Evolutionary conservation across 495 filamentous ascomycete genomes (phyloP), one percentile per base, ranked within the genome.

Genomic region (Penicillium macrosclerotiorum): DNA sequence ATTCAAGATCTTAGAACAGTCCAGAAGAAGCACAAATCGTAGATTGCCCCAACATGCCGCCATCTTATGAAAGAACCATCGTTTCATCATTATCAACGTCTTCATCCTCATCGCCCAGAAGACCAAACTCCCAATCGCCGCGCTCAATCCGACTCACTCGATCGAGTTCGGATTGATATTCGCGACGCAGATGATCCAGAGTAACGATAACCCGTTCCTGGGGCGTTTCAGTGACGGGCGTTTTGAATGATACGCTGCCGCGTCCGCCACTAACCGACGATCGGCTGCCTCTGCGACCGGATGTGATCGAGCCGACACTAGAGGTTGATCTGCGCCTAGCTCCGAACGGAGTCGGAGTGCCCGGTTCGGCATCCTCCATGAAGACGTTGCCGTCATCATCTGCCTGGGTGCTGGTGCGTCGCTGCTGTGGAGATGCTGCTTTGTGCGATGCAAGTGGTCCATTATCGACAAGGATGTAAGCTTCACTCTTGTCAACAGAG

Each of bases 131-230:
- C 73, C 76, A 86, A 50, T 80, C 69, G 7, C 82, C 83, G 18
- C 71, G 68, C 57, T 82, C 77, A 49, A 86, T 75, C 19, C 77
- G 67, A 40, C 73, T 80, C 27, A 79, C 81, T 36, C 88, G 76
- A 64, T 98, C 94, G 55, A 96, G 70, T 65, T 96, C 90, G 13
- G 73, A 76, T 63, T 93, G 86, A 68, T 93, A 97, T 60, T 86
- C 85, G 57, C 83, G 86, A 51, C 88, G 77, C 17, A 97, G 68
- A 62, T 95, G 91, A 5, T 82, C 84, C 13, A 97, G 71, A 12
- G 87, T 94, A 14, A 97, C 78, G 11, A 97, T 73, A 44, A 73
- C 61, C 17, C 71, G 62, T 20, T 64, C 55, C 36, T 61, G 62
- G 6, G 60, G 67, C 0, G 27, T 42, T 24, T 54, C 46, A 9